Evolutionary conservation across 2,329 filamentous ascomycete species (phyloP).

Genomic region (Pseudopithomyces maydicus): DNA sequence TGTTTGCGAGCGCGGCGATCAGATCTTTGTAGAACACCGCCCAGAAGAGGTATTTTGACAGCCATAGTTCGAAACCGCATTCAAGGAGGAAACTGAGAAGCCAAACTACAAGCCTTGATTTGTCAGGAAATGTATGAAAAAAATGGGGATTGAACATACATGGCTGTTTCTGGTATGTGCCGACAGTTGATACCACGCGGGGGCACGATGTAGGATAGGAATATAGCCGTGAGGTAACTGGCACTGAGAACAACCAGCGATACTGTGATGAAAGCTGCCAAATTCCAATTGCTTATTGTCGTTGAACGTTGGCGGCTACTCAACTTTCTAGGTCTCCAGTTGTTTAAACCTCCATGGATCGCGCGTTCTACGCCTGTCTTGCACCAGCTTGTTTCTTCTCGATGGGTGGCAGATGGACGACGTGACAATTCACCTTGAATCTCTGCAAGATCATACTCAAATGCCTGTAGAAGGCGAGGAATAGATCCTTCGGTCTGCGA

Average conservation of each 20-base stretch:
- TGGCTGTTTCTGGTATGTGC: constrained; percentile 21
- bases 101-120: constrained; percentile 18
- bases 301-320: neutral
- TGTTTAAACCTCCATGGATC: constrained; percentile 17
- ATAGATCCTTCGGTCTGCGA: constrained; percentile 24
- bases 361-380: constrained; percentile 14
- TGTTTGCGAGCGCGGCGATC: constrained; percentile 14
- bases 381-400: constrained; percentile 17
- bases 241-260: constrained; percentile 11
- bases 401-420: constrained; percentile 13
- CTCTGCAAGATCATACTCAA: constrained; percentile 16
- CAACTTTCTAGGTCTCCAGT: constrained; percentile 23
- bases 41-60: constrained; percentile 15
- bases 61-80: constrained; percentile 15
- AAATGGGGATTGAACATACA: constrained; percentile 7
- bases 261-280: constrained; percentile 2
- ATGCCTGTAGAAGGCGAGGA: constrained; percentile 19
- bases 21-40: constrained; percentile 23
- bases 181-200: constrained; percentile 19
- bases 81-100: constrained; percentile 16
- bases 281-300: neutral
- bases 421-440: constrained; percentile 2
- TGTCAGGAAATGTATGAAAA: neutral
- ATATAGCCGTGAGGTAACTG: constrained; percentile 17
- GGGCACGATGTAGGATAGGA: constrained; percentile 20